Percentiles rank a stretch among this genome's conserved stretches.
Conservation (phyloP, 1,284 basidiomycete genomes). For the Apiotrichum domesticum region DNA sequence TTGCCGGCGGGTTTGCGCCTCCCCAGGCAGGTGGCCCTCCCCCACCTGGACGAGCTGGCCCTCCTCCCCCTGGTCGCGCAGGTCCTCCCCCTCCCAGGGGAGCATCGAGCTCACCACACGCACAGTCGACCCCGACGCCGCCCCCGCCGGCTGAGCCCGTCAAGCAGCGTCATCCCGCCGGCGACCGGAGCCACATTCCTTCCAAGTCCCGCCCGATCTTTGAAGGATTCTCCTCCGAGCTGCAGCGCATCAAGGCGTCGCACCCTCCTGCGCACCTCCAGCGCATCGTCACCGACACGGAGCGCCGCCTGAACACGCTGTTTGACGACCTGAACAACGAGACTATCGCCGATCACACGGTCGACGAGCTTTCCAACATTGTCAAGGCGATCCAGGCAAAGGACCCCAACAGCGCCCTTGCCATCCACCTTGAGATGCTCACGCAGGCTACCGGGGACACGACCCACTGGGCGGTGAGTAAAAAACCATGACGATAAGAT, state of each 20-base stretch:
- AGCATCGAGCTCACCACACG: not conserved
- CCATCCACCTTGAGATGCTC: conserved; percentile 71
- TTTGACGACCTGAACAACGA: conserved; percentile 92
- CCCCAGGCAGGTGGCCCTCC: conserved; percentile 28
- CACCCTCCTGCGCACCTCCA: conserved; percentile 57
- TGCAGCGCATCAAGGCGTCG: conserved; percentile 59
- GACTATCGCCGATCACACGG: conserved; percentile 64
- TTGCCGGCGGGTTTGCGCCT: conserved; percentile 9
- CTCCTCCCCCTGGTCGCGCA: conserved; percentile 27
- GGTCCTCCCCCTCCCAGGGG: conserved; percentile 15
- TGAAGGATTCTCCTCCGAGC: conserved; percentile 58
- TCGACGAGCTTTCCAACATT: conserved; percentile 63
- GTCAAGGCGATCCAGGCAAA: conserved; percentile 65
- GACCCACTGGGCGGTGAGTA: conserved; percentile 63
- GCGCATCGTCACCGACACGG: conserved; percentile 79
- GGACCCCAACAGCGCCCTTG: conserved; percentile 64
- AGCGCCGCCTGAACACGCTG: conserved; percentile 75
- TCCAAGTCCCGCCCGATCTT: conserved; percentile 63
- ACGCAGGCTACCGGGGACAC: conserved; percentile 74
- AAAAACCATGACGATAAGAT: conserved; percentile 20
- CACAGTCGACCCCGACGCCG: conserved; percentile 4
- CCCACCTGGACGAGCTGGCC: conserved; percentile 23
- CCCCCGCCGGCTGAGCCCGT: conserved; percentile 33
- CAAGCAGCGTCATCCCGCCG: conserved; percentile 61
- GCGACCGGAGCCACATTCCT: conserved; percentile 86